A percentile compares a stretch with the other conserved stretches of the same genome.
Evolutionary conservation across 805 yeast genomes (phyloP).

Genomic region (Myxozyma sirexii): DNA sequence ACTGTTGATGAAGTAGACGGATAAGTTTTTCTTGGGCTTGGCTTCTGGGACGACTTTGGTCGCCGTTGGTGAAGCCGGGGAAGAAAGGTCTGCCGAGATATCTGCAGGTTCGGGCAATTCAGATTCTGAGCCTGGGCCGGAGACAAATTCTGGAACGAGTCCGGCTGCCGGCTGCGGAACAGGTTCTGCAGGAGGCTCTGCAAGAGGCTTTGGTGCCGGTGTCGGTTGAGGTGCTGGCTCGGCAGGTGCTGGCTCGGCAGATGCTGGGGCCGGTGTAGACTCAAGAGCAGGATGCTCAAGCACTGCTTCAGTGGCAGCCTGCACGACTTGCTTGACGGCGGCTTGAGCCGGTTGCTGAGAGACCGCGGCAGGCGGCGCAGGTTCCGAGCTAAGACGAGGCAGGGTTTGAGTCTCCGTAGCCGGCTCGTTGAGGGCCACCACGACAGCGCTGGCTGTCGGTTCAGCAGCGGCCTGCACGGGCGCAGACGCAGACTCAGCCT

Average conservation of each 20-base stretch:
- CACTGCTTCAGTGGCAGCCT: not conserved
- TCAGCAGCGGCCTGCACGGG: not conserved
- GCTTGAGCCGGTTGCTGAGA: too few relatives aligned
- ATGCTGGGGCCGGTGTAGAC: not conserved
- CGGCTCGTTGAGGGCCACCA: too few relatives aligned
- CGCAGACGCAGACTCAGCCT: too few relatives aligned
- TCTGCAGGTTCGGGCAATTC: too few relatives aligned
- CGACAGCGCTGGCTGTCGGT: not conserved
- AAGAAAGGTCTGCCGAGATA: too few relatives aligned
- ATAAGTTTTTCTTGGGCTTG: not conserved
- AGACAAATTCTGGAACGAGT: too few relatives aligned
- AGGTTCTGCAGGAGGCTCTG: not conserved
- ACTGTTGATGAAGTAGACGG: slow-evolving; percentile 24
- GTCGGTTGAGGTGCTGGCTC: not conserved
- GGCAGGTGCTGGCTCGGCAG: not conserved
- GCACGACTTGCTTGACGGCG: not conserved
- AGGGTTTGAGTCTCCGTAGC: not conserved
- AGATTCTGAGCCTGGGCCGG: too few relatives aligned
- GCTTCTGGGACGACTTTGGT: too few relatives aligned
- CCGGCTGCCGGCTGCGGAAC: not conserved
- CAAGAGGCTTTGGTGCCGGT: not conserved
- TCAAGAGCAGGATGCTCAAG: not conserved
- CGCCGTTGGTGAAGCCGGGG: too few relatives aligned
- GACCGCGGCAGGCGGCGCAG: too few relatives aligned
- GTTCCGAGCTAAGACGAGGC: not conserved